Evolutionary conservation across 768 basidiomycete species (phyloP).

Genomic region (Panaeolus cyanescens): DNA sequence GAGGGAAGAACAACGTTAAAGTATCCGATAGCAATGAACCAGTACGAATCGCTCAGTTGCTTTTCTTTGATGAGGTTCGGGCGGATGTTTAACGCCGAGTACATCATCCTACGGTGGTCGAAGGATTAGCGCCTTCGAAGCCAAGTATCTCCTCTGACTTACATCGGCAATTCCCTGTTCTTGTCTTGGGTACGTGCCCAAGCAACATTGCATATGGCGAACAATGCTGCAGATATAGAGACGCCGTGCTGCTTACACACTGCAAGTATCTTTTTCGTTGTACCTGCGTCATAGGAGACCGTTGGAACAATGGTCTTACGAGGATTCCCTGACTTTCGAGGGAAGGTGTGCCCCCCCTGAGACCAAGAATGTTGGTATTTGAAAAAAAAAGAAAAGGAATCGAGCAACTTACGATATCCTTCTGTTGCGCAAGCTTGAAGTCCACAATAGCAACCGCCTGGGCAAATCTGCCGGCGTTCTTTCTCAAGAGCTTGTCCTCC

Average conservation of each 20-base stretch:
- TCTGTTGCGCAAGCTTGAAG: slow-evolving; percentile 53
- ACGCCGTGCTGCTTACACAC: slow-evolving; percentile 73
- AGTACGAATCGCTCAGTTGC: slow-evolving; percentile 62
- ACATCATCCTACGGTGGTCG: slow-evolving; percentile 62
- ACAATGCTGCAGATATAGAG: slow-evolving; percentile 74
- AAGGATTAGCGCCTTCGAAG: background rate
- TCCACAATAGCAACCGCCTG: slow-evolving; percentile 55
- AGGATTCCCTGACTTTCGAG: slow-evolving; percentile 40
- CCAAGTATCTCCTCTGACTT: slow-evolving; percentile 16
- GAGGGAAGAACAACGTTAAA: slow-evolving; percentile 81
- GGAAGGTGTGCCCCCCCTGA: slow-evolving; percentile 80
- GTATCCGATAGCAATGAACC: slow-evolving; percentile 81
- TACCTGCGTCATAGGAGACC: slow-evolving; percentile 51
- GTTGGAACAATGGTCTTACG: slow-evolving; percentile 74
- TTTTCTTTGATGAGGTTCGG: slow-evolving; percentile 51
- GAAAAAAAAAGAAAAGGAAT: background rate
- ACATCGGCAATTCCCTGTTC: slow-evolving; percentile 55
- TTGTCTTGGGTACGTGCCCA: slow-evolving; percentile 57
- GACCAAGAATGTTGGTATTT: background rate
- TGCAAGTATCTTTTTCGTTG: slow-evolving; percentile 64
- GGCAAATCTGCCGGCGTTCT: slow-evolving; percentile 37
- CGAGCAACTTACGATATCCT: slow-evolving; percentile 48
- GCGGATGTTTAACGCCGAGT: slow-evolving; percentile 81
- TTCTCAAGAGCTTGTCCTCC: slow-evolving; percentile 34
- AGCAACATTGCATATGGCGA: slow-evolving; percentile 75